Conservation (phyloP, 2,329 filamentous ascomycete genomes). For the Escovopsis sp. region DNA sequence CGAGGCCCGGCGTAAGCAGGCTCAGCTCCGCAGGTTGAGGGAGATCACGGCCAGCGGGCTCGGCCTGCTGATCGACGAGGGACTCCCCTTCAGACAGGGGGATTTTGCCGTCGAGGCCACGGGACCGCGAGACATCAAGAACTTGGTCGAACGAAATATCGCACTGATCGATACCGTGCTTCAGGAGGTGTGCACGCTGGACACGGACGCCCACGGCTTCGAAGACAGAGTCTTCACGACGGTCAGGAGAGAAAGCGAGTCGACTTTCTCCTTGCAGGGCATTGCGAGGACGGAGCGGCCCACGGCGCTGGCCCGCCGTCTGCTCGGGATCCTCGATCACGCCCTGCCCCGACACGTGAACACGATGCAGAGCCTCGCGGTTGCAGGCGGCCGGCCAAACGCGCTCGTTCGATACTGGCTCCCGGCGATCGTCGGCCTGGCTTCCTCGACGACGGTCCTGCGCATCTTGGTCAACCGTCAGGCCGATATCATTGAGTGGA, state of each 20-base stretch:
- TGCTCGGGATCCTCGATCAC: constrained; percentile 52
- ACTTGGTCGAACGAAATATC: constrained; percentile 64
- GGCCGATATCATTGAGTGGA: constrained; percentile 66
- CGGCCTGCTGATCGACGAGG: constrained; percentile 77
- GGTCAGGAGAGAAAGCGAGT: constrained; percentile 45
- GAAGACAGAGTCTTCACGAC: constrained; percentile 50
- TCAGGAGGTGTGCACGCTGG: constrained; percentile 49
- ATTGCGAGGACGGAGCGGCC: constrained; percentile 30
- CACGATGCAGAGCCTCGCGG: constrained; percentile 39
- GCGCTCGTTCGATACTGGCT: constrained; percentile 77
- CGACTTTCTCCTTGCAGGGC: constrained; percentile 31
- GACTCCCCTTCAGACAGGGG: constrained; percentile 51
- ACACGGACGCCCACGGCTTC: constrained; percentile 46
- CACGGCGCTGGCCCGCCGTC: constrained; percentile 46
- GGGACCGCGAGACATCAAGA: constrained; percentile 43
- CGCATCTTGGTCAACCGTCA: constrained; percentile 59
- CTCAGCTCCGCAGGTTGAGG: constrained; percentile 53
- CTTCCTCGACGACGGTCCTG: constrained; percentile 79
- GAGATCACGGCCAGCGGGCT: constrained; percentile 75
- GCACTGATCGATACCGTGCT: constrained; percentile 77
- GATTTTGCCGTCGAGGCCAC: constrained; percentile 41
- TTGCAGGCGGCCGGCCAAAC: constrained; percentile 60
- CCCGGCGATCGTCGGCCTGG: constrained; percentile 50
- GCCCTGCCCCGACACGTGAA: constrained; percentile 52
- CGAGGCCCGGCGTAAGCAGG: constrained; percentile 62